A percentile compares a stretch with the other conserved stretches of the same genome.
These are phyloP conservation scores for Mortierella sp. DNA, from an alignment of 371 early-diverging fungal species.

Conservation along the genomic window DNA sequence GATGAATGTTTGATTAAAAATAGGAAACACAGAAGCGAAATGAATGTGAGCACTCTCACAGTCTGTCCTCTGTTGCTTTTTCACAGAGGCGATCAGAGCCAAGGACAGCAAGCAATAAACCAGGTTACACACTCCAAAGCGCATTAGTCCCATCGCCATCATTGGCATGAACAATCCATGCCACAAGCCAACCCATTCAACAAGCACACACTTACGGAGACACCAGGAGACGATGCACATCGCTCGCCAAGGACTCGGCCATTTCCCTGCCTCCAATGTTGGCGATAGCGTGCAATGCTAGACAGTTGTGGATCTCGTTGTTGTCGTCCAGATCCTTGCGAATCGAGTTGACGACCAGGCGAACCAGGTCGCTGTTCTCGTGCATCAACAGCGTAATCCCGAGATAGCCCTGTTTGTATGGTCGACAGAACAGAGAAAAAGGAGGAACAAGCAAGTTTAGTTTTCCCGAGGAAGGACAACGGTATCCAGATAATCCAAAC, in stretches of 20 bases:
- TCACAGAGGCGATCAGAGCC: constrained; percentile 14
- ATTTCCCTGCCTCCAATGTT: constrained; percentile 94
- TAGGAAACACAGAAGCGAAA: constrained; percentile 21
- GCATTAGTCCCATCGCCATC: neutral
- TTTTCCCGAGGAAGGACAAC: neutral
- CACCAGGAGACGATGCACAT: constrained; percentile 88
- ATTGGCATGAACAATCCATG: neutral
- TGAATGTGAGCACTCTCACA: constrained; percentile 8
- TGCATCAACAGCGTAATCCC: constrained; percentile 92
- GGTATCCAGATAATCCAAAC: neutral
- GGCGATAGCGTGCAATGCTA: constrained; percentile 96
- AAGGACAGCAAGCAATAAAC: neutral
- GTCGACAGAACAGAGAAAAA: neutral
- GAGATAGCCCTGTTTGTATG: constrained; percentile 85
- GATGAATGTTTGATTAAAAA: constrained; percentile 26
- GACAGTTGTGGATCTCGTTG: constrained; percentile 91
- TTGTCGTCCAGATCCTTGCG: constrained; percentile 90
- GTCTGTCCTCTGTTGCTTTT: neutral
- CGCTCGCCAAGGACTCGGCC: constrained; percentile 87
- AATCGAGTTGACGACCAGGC: constrained; percentile 89
- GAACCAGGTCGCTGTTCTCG: constrained; percentile 88
- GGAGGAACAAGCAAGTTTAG: neutral
- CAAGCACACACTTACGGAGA: constrained; percentile 73
- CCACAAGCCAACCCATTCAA: neutral
- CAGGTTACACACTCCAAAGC: neutral